These are phyloP conservation scores for Elongisporangium anandrum DNA, from an alignment of 352 stramenopile genomes.

Conservation along the genomic window DNA sequence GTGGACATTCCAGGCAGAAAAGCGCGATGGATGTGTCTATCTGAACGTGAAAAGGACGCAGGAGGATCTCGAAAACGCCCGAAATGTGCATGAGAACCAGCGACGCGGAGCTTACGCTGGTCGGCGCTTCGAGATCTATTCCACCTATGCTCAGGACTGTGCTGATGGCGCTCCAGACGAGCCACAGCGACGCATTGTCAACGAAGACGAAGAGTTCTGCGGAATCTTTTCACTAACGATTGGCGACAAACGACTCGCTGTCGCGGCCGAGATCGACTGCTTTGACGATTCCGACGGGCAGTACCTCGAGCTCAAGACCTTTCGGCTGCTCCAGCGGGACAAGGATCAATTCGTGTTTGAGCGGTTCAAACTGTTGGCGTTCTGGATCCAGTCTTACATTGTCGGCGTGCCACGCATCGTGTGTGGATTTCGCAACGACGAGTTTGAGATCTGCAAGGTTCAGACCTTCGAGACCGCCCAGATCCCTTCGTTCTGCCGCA, in stretches of 20 bases:
- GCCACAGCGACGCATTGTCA: constrained; percentile 18
- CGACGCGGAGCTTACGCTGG: constrained; percentile 55
- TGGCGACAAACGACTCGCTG: constrained; percentile 41
- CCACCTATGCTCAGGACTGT: constrained; percentile 18
- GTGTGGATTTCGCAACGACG: constrained; percentile 64
- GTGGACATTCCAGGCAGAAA: constrained; percentile 58
- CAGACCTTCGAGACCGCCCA: constrained; percentile 61
- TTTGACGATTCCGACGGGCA: constrained; percentile 19
- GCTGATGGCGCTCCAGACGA: constrained; percentile 3
- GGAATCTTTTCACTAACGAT: constrained; percentile 56
- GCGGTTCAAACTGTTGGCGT: constrained; percentile 74
- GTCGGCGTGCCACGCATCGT: constrained; percentile 68
- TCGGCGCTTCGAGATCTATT: constrained; percentile 67
- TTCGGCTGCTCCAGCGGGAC: constrained; percentile 39
- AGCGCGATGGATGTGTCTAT: constrained; percentile 53
- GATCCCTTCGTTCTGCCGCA: constrained; percentile 58
- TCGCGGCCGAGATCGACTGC: constrained; percentile 69
- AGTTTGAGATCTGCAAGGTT: constrained; percentile 56
- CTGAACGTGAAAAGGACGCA: constrained; percentile 50
- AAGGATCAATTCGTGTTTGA: constrained; percentile 77
- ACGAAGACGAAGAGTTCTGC: constrained; percentile 71
- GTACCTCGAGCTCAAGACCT: constrained; percentile 79
- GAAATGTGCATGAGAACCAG: constrained; percentile 50
- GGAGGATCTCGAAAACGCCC: constrained; percentile 34
- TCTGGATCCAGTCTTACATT: constrained; percentile 84